Percentiles rank a stretch among this genome's conserved stretches.
Evolutionary conservation across 768 basidiomycete genomes (phyloP).

Genomic region (Kwoniella sp.): DNA sequence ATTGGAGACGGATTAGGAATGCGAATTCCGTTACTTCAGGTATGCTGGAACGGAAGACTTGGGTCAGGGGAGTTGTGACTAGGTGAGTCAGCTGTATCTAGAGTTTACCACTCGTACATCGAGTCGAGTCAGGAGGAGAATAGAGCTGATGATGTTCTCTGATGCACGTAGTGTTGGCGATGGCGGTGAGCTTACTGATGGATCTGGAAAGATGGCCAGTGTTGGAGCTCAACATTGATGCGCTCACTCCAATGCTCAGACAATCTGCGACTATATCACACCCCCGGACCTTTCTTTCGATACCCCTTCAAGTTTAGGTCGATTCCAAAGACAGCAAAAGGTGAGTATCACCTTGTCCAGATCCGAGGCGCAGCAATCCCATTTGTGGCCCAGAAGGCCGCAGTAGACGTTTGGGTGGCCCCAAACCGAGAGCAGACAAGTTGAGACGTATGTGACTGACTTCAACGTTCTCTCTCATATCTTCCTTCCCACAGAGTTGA

Average conservation of each 20-base stretch:
- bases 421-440: no score
- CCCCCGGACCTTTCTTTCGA: slow-evolving; percentile 71
- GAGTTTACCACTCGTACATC: no score
- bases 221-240: no score
- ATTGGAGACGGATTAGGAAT: slow-evolving; percentile 62
- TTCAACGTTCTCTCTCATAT: neutral
- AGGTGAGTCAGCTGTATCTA: slow-evolving; percentile 59
- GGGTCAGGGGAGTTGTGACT: slow-evolving; percentile 80
- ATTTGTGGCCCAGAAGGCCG: no score
- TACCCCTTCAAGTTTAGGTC: slow-evolving; percentile 72
- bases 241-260: no score
- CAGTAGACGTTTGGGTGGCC: no score
- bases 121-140: neutral
- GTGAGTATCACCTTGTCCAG: no score
- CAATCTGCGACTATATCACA: slow-evolving; percentile 86
- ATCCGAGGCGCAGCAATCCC: no score
- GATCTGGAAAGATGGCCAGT: no score
- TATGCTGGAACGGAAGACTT: slow-evolving; percentile 63
- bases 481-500: slow-evolving; percentile 64
- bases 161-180: slow-evolving; percentile 36
- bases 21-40: slow-evolving; percentile 72
- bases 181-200: slow-evolving; percentile 39
- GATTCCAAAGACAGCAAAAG: slow-evolving; percentile 66
- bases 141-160: neutral
- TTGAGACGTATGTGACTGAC: no score